Evolutionary conservation across 2,329 filamentous ascomycete species (phyloP).

Genomic region (Fusarium burgessii): DNA sequence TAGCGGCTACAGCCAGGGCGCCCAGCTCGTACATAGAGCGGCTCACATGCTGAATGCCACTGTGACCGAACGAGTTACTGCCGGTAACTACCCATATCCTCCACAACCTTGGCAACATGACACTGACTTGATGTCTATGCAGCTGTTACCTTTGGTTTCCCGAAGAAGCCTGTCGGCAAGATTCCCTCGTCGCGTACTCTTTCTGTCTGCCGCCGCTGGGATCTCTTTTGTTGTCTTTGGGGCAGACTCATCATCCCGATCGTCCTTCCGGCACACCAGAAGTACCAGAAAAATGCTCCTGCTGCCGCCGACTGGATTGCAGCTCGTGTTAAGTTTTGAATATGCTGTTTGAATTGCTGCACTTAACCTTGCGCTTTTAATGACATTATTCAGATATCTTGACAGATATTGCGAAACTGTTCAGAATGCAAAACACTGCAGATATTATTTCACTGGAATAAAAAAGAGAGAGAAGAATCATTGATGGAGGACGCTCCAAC

Average conservation of each 20-base stretch:
- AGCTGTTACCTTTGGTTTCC: constrained; percentile 7
- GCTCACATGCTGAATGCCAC: not conserved
- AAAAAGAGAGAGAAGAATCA: too few relatives aligned
- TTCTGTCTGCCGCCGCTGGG: not conserved
- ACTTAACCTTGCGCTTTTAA: too few relatives aligned
- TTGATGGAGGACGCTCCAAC: too few relatives aligned
- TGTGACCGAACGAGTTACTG: not conserved
- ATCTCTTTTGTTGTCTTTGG: not conserved
- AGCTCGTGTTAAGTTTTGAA: not conserved
- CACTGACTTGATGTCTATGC: not conserved
- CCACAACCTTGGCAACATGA: rapidly evolving
- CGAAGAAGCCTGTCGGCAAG: not conserved
- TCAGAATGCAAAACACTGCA: too few relatives aligned
- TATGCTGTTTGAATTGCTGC: too few relatives aligned
- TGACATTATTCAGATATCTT: too few relatives aligned
- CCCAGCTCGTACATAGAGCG: not conserved
- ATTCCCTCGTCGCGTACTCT: not conserved
- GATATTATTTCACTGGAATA: too few relatives aligned
- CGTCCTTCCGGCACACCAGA: too few relatives aligned
- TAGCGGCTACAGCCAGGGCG: constrained; percentile 1
- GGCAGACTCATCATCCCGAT: too few relatives aligned
- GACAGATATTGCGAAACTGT: too few relatives aligned
- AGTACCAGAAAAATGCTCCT: not conserved
- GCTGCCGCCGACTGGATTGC: not conserved
- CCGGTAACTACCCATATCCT: not conserved